phyloP scores from a whole-genome alignment of 2,329 filamentous ascomycete species.

The Colletotrichum viniferum region DNA sequence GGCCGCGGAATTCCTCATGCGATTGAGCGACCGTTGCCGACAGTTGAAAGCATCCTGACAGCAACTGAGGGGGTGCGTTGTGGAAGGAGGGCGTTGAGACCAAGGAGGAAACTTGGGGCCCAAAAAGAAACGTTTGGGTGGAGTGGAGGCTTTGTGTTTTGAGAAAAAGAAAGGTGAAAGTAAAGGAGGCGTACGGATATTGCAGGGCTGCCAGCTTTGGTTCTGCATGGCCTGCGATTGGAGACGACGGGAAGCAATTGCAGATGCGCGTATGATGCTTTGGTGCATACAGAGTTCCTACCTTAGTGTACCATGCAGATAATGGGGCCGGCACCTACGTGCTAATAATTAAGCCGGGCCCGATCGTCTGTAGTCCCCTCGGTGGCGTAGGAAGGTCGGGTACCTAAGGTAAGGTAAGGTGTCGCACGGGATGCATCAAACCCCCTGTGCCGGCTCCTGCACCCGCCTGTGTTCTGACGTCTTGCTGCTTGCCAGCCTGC shows the following conservation, averaged over 20 bases:
- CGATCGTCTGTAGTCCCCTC: neutral
- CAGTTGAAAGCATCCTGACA: neutral
- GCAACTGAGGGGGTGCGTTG: neutral
- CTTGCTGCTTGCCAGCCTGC: neutral
- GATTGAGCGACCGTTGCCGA: neutral
- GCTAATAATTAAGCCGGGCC: neutral
- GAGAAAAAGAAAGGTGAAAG: neutral
- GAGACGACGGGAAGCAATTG: neutral
- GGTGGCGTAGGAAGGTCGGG: neutral
- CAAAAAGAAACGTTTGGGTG: neutral
- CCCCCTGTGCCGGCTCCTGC: neutral
- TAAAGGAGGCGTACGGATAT: neutral
- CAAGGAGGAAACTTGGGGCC: neutral
- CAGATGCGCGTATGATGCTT: neutral
- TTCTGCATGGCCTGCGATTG: neutral
- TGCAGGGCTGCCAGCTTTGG: neutral
- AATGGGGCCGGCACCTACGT: neutral
- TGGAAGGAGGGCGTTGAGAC: neutral
- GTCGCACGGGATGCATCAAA: neutral
- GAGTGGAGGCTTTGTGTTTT: neutral
- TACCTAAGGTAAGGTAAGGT: neutral
- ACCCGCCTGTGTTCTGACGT: neutral
- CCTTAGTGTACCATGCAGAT: too few relatives aligned
- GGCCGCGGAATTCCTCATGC: neutral
- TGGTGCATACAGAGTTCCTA: neutral